Evolutionary conservation across 345 rosid genomes (phyloP).

Genomic region (Salix exigua): DNA sequence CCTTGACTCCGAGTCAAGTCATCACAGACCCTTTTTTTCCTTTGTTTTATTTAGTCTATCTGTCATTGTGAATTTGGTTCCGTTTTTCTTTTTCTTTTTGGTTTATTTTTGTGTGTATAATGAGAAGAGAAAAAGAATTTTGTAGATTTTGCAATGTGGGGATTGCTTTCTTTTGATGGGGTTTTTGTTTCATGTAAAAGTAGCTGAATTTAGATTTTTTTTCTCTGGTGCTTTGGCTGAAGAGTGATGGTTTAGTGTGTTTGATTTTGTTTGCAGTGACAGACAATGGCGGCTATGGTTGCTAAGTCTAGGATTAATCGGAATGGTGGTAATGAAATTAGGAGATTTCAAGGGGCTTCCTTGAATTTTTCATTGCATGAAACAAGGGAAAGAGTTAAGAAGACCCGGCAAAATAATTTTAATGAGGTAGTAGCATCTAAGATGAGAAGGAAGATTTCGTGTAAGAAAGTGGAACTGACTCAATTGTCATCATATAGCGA

Average conservation of each 20-base stretch:
- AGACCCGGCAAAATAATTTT: neutral
- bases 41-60: neutral
- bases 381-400: constrained; percentile 17
- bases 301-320: constrained; percentile 1
- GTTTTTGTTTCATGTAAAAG: neutral
- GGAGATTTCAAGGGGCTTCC: constrained; percentile 1
- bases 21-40: neutral
- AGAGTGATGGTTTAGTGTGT: neutral
- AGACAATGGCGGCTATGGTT: constrained; percentile 35
- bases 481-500: neutral
- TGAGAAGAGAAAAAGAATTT: neutral
- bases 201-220: neutral
- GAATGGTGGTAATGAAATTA: constrained; percentile 7
- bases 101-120: neutral
- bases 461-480: neutral
- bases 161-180: neutral
- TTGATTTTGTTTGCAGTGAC: neutral
- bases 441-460: neutral
- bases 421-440: neutral
- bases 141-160: neutral
- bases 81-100: too few species aligned
- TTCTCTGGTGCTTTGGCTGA: neutral
- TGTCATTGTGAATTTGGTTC: neutral
- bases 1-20: neutral
- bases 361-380: constrained; percentile 1